Evolutionary conservation across 1,139 yeast genomes (phyloP).

Genomic region (Kurtzmaniella quercitrusa): DNA sequence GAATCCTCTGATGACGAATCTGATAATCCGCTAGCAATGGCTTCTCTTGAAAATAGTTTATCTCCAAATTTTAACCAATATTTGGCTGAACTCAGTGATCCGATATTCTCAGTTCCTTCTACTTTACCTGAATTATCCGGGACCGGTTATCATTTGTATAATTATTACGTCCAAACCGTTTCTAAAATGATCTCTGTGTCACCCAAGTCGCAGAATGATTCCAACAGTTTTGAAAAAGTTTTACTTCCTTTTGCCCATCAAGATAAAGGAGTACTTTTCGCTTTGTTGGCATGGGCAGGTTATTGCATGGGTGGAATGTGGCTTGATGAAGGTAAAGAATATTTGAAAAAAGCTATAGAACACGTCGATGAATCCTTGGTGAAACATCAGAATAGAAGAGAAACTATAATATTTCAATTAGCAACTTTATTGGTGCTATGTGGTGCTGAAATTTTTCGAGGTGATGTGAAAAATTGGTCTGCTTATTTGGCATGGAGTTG

Average conservation of each 20-base stretch:
- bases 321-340: conserved; percentile 40
- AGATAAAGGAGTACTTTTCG: conserved; percentile 64
- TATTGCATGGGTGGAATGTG: conserved; percentile 52
- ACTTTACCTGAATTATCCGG: conserved; percentile 17
- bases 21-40: not conserved
- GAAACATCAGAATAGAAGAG: conserved; percentile 11
- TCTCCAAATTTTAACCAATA: conserved; percentile 16
- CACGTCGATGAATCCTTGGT: conserved; percentile 24
- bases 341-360: conserved; percentile 42
- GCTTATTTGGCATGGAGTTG: conserved; percentile 60
- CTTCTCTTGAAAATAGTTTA: conserved; percentile 9
- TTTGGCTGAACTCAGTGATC: not conserved
- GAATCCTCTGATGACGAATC: not conserved
- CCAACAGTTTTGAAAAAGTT: conserved; percentile 68
- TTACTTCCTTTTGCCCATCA: conserved; percentile 74
- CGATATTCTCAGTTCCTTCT: conserved; percentile 9
- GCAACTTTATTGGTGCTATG: conserved; percentile 66
- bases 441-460: conserved; percentile 72
- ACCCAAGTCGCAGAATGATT: conserved; percentile 47
- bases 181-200: conserved; percentile 61
- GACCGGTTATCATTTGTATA: conserved; percentile 40
- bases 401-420: conserved; percentile 36
- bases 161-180: conserved; percentile 60
- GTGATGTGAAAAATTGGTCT: conserved; percentile 71
- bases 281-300: conserved; percentile 76